Percentiles rank a stretch among this genome's conserved stretches.
Conservation (phyloP, 2,329 filamentous ascomycete genomes). For the Cercospora sesami region DNA sequence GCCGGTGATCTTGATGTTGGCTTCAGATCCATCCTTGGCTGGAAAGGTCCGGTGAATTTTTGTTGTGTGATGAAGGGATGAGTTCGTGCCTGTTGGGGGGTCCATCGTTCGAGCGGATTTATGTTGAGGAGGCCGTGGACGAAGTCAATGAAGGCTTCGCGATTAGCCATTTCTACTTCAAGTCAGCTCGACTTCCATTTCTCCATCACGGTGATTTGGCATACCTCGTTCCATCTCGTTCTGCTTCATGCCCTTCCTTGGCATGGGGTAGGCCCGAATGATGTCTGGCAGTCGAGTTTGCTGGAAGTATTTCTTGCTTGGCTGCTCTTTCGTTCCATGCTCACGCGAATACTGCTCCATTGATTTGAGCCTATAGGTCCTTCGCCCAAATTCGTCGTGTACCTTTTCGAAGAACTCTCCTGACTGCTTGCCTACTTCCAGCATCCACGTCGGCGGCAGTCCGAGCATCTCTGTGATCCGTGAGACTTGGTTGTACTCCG, state of each 20-base stretch:
- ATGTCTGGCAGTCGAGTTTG: slow-evolving; percentile 93
- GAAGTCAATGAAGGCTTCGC: slow-evolving; percentile 96
- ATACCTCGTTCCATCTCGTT: slow-evolving; percentile 92
- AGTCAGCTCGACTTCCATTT: slow-evolving; percentile 24
- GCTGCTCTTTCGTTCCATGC: slow-evolving; percentile 94
- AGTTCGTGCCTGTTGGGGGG: slow-evolving; percentile 92
- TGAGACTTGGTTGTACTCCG: slow-evolving; percentile 97
- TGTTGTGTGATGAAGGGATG: slow-evolving; percentile 98
- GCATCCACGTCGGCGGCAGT: slow-evolving; percentile 96
- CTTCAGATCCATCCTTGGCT: slow-evolving; percentile 95
- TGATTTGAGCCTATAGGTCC: slow-evolving; percentile 87
- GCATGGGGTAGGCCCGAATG: slow-evolving; percentile 97
- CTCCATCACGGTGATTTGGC: slow-evolving; percentile 31
- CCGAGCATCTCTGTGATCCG: slow-evolving; percentile 98
- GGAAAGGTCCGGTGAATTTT: slow-evolving; percentile 93
- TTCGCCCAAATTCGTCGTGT: slow-evolving; percentile 86
- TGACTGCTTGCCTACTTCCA: slow-evolving; percentile 97
- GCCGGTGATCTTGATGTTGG: slow-evolving; percentile 85
- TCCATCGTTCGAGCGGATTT: slow-evolving; percentile 95
- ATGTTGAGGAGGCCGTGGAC: slow-evolving; percentile 90
- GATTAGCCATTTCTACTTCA: slow-evolving; percentile 89
- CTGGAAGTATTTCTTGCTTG: slow-evolving; percentile 99
- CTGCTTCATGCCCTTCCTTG: slow-evolving; percentile 98
- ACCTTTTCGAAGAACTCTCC: slow-evolving; percentile 96
- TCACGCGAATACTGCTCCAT: slow-evolving; percentile 98